Conservation (phyloP, 2,329 filamentous ascomycete genomes). For the Stemphylium lycopersici region DNA sequence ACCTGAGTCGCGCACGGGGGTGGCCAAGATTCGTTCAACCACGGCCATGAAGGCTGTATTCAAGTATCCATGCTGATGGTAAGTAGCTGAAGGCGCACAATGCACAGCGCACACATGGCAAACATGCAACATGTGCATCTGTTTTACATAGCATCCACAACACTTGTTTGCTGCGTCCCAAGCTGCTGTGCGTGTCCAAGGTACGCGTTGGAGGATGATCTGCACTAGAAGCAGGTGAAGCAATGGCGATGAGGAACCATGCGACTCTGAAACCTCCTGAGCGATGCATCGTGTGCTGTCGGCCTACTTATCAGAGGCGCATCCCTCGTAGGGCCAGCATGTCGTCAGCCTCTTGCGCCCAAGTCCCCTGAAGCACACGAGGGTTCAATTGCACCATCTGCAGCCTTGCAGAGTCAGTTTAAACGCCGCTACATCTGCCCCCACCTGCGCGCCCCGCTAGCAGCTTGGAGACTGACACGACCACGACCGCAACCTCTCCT, state of each 20-base stretch:
- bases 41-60: background rate
- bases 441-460: slow-evolving; percentile 37
- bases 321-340: background rate
- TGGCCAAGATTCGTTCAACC: background rate
- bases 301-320: slow-evolving; percentile 4
- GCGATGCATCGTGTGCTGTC: slow-evolving; percentile 15
- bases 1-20: background rate
- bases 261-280: slow-evolving; percentile 30
- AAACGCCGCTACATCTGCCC: slow-evolving; percentile 25
- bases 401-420: slow-evolving; percentile 27
- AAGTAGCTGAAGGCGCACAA: background rate
- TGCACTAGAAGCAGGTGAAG: slow-evolving; percentile 31
- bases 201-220: slow-evolving; percentile 13
- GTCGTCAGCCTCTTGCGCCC: slow-evolving; percentile 2
- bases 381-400: slow-evolving; percentile 1
- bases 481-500: slow-evolving; percentile 27
- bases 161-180: slow-evolving; percentile 1
- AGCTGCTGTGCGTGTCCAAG: background rate
- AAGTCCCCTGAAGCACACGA: background rate
- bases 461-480: slow-evolving; percentile 24
- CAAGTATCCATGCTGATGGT: background rate
- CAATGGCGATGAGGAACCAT: slow-evolving; percentile 24
- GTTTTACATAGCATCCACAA: background rate
- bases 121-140: background rate
- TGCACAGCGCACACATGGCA: background rate